These are phyloP conservation scores for Corchorus olitorius DNA, from an alignment of 345 rosid genomes.

Conservation along the genomic window DNA sequence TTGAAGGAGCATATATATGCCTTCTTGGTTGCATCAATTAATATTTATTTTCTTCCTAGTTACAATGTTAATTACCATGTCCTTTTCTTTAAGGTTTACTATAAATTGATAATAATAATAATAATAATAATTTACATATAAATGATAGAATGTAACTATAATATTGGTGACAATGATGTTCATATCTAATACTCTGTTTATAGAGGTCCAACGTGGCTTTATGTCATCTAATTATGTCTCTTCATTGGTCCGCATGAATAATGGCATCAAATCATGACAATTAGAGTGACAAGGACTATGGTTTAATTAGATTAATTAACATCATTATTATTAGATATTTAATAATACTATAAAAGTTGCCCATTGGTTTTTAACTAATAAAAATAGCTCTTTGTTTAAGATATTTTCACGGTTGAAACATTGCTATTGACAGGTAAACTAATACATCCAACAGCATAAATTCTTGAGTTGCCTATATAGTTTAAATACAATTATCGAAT, in stretches of 20 bases:
- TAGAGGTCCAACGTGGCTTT: not conserved
- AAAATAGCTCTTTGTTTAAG: not conserved
- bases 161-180: slow-evolving; percentile 22
- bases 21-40: not conserved
- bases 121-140: not conserved
- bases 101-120: not conserved
- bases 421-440: slow-evolving; percentile 10
- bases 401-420: slow-evolving; percentile 11
- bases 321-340: not conserved
- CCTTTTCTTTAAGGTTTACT: not conserved
- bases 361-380: not conserved
- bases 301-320: not conserved
- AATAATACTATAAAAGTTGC: not conserved
- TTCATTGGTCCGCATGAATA: slow-evolving; percentile 11
- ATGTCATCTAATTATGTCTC: not conserved
- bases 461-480: not conserved
- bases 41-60: not conserved
- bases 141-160: not conserved
- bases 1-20: too few relatives aligned
- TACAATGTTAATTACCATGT: not conserved
- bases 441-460: not conserved
- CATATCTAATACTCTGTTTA: not conserved
- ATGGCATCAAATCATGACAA: not conserved
- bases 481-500: not conserved
- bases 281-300: not conserved